phyloP scores from a whole-genome alignment of 1,284 basidiomycete species.

The Fomitopsis betulina region DNA sequence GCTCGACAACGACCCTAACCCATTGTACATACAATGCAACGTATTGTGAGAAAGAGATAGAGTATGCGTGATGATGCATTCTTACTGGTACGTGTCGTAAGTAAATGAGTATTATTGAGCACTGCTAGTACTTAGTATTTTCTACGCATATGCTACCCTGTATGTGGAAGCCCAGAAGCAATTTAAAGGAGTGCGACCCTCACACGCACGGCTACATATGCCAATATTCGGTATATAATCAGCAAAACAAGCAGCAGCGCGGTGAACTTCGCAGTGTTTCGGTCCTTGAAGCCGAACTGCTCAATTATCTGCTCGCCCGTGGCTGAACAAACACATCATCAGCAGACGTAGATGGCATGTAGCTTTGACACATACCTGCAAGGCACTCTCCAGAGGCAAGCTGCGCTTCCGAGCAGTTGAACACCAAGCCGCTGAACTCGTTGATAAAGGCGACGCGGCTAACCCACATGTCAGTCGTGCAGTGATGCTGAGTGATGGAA shows the following conservation, averaged over 20 bases:
- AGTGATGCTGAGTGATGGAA: neutral
- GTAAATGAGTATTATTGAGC: too few species aligned
- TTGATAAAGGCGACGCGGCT: neutral
- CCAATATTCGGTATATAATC: neutral
- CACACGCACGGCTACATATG: neutral
- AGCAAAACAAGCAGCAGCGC: neutral
- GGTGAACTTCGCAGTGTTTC: neutral
- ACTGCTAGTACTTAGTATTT: too few species aligned
- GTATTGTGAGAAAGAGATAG: too few species aligned
- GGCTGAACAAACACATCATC: neutral
- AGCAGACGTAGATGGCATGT: neutral
- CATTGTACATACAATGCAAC: too few species aligned
- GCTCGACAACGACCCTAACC: too few species aligned
- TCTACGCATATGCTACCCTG: too few species aligned
- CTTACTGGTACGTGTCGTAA: too few species aligned
- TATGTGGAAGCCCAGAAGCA: too few species aligned
- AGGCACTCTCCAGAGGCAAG: slow-evolving; percentile 1
- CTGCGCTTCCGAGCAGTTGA: neutral
- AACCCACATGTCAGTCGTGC: neutral
- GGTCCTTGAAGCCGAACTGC: neutral
- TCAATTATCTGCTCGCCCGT: neutral
- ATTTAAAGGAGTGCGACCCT: neutral
- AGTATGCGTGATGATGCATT: too few species aligned
- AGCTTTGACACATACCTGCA: neutral
- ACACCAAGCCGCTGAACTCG: neutral